Evolutionary conservation across 2,329 filamentous ascomycete genomes (phyloP).

Genomic region (Ascomycota sp.): DNA sequence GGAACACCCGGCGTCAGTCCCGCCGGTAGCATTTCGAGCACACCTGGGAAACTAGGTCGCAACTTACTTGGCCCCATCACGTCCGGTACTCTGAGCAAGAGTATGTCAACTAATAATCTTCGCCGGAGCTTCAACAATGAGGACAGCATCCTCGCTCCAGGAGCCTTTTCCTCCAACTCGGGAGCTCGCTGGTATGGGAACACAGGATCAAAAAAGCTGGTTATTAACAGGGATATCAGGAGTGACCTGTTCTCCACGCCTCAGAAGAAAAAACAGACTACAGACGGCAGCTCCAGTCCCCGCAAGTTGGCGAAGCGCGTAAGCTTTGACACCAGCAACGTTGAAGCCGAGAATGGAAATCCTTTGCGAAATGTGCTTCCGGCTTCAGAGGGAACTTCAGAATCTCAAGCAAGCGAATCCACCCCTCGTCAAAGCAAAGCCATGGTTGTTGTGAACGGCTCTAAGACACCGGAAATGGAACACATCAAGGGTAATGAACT

Average conservation of each 20-base stretch:
- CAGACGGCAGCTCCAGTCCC: constrained; percentile 19
- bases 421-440: constrained; percentile 32
- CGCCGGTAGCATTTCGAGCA: constrained; percentile 42
- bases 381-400: constrained; percentile 12
- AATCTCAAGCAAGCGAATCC: constrained; percentile 14
- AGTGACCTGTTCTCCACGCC: constrained; percentile 48
- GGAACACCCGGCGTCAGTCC: constrained; percentile 56
- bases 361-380: constrained; percentile 14
- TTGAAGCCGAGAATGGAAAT: constrained; percentile 14
- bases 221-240: constrained; percentile 74
- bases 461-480: constrained; percentile 42
- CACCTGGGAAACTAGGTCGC: constrained; percentile 44
- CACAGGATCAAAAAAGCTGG: constrained; percentile 65
- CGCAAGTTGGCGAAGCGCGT: constrained; percentile 63
- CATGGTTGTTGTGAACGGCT: constrained; percentile 11
- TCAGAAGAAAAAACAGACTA: constrained; percentile 25
- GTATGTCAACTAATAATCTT: constrained; percentile 70
- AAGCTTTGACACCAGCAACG: constrained; percentile 60
- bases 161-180: constrained; percentile 56
- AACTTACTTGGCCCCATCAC: constrained; percentile 47
- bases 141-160: constrained; percentile 69
- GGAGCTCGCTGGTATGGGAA: constrained; percentile 44
- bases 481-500: constrained; percentile 57
- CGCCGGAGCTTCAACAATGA: constrained; percentile 64
- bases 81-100: constrained; percentile 60